Evolutionary conservation across 306 rosid genomes (phyloP).

Genomic region (Lathyrus aphaca): DNA sequence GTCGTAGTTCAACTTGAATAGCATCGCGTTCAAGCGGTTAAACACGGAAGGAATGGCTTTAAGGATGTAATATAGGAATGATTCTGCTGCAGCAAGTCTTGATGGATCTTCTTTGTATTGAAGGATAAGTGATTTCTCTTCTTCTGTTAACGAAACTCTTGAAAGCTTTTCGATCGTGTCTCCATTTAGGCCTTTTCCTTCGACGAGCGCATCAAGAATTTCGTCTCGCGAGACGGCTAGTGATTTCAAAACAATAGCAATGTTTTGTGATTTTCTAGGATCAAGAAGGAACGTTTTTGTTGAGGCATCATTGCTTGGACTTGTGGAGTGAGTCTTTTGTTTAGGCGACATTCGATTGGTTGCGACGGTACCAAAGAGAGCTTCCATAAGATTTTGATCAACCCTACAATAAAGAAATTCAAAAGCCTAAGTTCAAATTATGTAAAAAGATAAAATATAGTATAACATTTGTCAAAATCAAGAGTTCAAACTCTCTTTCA

Average conservation of each 20-base stretch:
- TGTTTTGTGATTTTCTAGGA: constrained; percentile 78
- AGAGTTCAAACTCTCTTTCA: no score
- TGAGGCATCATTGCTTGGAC: constrained; percentile 34
- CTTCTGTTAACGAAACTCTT: constrained; percentile 66
- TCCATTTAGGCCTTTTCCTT: constrained; percentile 70
- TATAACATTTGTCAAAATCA: no score
- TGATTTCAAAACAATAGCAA: constrained; percentile 79
- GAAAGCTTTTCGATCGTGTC: constrained; percentile 79
- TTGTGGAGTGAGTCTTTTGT: constrained; percentile 23
- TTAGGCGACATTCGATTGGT: constrained; percentile 52
- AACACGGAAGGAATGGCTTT: constrained; percentile 80
- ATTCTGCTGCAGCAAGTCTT: constrained; percentile 77
- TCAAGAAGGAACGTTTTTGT: constrained; percentile 60
- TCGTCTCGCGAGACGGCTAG: constrained; percentile 57
- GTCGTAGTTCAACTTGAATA: constrained; percentile 66
- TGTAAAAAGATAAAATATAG: background rate
- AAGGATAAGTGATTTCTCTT: constrained; percentile 70
- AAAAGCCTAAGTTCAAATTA: background rate
- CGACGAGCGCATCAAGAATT: constrained; percentile 64
- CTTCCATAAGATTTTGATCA: constrained; percentile 92
- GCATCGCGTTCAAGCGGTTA: constrained; percentile 70
- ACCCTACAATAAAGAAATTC: constrained; percentile 53
- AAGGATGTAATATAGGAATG: constrained; percentile 74
- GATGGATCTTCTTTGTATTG: constrained; percentile 61
- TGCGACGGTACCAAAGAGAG: constrained; percentile 76